phyloP scores from a whole-genome alignment of 2,329 filamentous ascomycete species.

The Beauveria varroae region DNA sequence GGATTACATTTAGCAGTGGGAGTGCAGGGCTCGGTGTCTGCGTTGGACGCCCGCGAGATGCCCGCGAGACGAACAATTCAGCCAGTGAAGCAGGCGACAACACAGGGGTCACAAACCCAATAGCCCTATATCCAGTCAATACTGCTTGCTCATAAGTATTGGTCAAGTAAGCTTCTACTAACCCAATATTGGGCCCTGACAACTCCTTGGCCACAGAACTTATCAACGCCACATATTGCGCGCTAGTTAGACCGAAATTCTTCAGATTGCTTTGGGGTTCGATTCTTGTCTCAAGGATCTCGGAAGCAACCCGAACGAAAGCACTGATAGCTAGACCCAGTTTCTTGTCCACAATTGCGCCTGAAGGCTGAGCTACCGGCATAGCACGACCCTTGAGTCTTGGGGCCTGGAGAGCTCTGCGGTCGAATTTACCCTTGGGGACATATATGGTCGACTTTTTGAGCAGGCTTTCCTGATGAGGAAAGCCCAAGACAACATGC shows the following conservation, averaged over 20 bases:
- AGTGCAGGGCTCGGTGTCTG: no score
- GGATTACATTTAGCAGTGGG: background rate
- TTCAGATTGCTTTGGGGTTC: background rate
- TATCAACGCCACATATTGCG: background rate
- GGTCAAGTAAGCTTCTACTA: background rate
- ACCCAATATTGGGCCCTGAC: background rate
- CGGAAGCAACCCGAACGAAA: background rate
- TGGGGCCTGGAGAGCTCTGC: background rate
- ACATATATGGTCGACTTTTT: background rate
- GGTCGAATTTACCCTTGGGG: background rate
- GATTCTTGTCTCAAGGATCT: background rate
- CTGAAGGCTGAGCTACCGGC: background rate
- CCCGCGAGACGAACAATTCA: background rate
- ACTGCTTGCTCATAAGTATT: background rate
- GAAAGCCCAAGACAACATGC: conserved; percentile 36
- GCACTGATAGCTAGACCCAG: background rate
- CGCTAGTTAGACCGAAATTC: background rate
- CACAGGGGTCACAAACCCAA: background rate
- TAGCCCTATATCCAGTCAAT: background rate
- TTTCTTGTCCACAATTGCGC: background rate
- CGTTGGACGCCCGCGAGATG: background rate
- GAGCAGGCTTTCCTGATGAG: background rate
- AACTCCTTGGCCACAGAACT: background rate
- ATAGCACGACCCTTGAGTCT: background rate
- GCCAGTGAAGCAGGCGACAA: background rate